Evolutionary conservation across 2,329 filamentous ascomycete species (phyloP).

Genomic region (Aulographum hederae): DNA sequence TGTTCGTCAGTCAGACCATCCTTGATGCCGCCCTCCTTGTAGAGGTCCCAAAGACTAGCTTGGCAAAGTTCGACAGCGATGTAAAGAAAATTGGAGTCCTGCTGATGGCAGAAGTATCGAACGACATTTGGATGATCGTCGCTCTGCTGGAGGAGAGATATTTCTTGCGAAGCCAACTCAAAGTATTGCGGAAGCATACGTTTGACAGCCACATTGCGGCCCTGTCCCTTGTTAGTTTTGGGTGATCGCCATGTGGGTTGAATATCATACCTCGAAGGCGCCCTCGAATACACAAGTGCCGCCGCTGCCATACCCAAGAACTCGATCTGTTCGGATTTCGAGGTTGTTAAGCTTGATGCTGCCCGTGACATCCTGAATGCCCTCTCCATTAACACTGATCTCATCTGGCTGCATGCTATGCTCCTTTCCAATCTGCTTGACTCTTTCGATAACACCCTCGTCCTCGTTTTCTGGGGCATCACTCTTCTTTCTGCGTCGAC

Average conservation of each 20-base stretch:
- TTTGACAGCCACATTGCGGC: slow-evolving; percentile 86
- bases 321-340: slow-evolving; percentile 38
- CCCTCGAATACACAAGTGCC: slow-evolving; percentile 93
- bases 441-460: slow-evolving; percentile 14
- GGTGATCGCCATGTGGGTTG: neutral
- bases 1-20: slow-evolving; percentile 39
- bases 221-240: slow-evolving; percentile 19
- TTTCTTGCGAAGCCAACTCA: slow-evolving; percentile 88
- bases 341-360: slow-evolving; percentile 41
- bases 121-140: slow-evolving; percentile 96
- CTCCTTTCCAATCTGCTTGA: slow-evolving; percentile 5
- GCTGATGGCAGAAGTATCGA: slow-evolving; percentile 84
- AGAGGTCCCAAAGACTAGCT: slow-evolving; percentile 79
- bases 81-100: slow-evolving; percentile 79
- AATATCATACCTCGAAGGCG: slow-evolving; percentile 48
- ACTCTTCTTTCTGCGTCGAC: slow-evolving; percentile 24
- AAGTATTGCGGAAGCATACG: slow-evolving; percentile 93
- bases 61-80: slow-evolving; percentile 91
- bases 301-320: slow-evolving; percentile 66
- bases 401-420: slow-evolving; percentile 19
- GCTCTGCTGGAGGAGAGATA: slow-evolving; percentile 73
- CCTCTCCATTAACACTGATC: slow-evolving; percentile 21
- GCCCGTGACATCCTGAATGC: slow-evolving; percentile 26
- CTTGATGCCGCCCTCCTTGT: slow-evolving; percentile 41
- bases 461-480: slow-evolving; percentile 14